Evolutionary conservation across 83 land plant species (phyloP), one percentile per base, ranked within the genome.

Genomic region (Diphasiastrum complanatum): DNA sequence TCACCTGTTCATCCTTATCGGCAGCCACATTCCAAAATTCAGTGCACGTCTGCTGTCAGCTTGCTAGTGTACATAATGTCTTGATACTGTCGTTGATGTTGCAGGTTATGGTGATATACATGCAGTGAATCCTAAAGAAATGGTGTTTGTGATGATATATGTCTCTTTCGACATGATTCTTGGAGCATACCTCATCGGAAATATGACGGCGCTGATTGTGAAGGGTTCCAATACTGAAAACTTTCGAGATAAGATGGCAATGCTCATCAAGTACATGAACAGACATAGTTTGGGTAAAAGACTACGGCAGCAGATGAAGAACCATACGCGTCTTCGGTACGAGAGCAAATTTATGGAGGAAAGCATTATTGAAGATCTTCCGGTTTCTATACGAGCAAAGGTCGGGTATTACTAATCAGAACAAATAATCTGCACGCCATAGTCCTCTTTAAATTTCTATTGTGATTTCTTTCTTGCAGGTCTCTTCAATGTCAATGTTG

Each of bases 81-180:
- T n/a, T n/a, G n/a, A 26, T 45, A 45, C 37, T 38, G 33, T 12
- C 34, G 49, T 26, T 66, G 65, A 6, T 68, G 46, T 38, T 35
- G 14, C 80, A 89, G 96, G 96, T 19, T 86, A 89, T 75, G 96
- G 96, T 19, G 96, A 89, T 68, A 77, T 89, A 31, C 96, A 89
- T 81, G 96, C 85, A 18, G 96, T 89, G 35, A 89, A 86, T 51
- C 2, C 74, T 28, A 76, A 83, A 64, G 96, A 89, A 70, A 89
- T 89, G 96, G 69, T 89, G 43, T 89, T 89, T 56, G 48, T 89
- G 3, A 89, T 89, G 92, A 75, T 83, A 3, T 89, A 66, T 71
- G 88, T 89, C 11, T 86, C 92, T 6, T 89, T 86, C 71, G 92
- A 89, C 66, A 89, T 86, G 92, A 70, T 85, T 67, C 75, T 89